Conservation (phyloP, 73 alveolate genomes). For the Stentor roeselii region DNA sequence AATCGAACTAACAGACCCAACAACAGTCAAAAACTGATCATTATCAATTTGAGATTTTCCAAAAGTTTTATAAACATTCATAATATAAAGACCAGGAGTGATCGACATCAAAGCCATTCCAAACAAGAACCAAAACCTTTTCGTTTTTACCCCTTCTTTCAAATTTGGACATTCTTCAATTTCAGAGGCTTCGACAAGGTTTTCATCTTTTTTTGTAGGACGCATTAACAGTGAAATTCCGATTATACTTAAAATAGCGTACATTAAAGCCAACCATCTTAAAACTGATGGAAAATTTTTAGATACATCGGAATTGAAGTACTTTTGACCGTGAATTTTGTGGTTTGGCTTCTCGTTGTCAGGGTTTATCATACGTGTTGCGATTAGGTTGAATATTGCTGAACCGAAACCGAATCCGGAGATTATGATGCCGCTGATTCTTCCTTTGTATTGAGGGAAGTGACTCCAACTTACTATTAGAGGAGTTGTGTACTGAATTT, state of each 20-base stretch:
- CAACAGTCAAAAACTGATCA: conserved; percentile 50
- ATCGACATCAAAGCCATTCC: conserved; percentile 25
- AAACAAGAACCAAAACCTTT: conserved; percentile 29
- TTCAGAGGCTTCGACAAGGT: background rate
- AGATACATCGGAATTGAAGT: conserved; percentile 30
- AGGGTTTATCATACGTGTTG: conserved; percentile 56
- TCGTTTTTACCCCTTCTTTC: conserved; percentile 27
- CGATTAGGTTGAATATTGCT: conserved; percentile 36
- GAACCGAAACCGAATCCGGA: background rate
- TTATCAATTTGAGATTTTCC: conserved; percentile 34
- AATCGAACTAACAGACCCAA: conserved; percentile 56
- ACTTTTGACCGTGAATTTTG: conserved; percentile 22
- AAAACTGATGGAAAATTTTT: conserved; percentile 49
- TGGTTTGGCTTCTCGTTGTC: conserved; percentile 34
- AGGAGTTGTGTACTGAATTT: conserved; percentile 4
- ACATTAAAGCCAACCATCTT: conserved; percentile 28
- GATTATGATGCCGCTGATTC: background rate
- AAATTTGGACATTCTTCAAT: background rate
- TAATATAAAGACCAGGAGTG: conserved; percentile 45
- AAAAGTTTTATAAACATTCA: conserved; percentile 43
- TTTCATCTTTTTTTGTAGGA: background rate
- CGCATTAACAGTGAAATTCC: conserved; percentile 33
- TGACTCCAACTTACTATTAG: background rate
- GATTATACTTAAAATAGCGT: conserved; percentile 28
- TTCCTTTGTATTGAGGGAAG: conserved; percentile 9